Percentiles rank a stretch among this genome's conserved stretches.
phyloP scores from a whole-genome alignment of 208 protist genomes.

The Leishmania major region DNA sequence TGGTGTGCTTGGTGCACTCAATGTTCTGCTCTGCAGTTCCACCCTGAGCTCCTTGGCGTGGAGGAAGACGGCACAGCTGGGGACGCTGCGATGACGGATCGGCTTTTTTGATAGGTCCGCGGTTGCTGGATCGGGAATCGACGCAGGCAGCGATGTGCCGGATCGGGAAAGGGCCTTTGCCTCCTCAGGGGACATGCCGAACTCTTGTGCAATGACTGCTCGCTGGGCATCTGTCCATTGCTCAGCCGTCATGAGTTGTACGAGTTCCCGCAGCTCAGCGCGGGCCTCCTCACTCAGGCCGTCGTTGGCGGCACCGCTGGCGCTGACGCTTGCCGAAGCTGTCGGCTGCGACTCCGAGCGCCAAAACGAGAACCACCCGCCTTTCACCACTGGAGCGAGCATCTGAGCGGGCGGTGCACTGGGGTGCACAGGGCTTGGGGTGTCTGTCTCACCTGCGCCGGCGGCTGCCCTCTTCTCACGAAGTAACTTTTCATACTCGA shows the following conservation, averaged over 20 bases:
- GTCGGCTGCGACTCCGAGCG: slow-evolving; percentile 4
- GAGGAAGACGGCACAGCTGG: slow-evolving; percentile 17
- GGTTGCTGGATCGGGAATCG: not conserved
- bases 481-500: slow-evolving; percentile 39
- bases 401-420: not conserved
- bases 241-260: slow-evolving; percentile 59
- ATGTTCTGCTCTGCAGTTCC: slow-evolving; percentile 21
- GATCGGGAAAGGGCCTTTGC: slow-evolving; percentile 30
- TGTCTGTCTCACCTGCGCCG: not conserved
- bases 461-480: slow-evolving; percentile 15
- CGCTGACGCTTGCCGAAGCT: slow-evolving; percentile 2
- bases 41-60: slow-evolving; percentile 19
- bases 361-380: slow-evolving; percentile 32
- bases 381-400: not conserved
- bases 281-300: slow-evolving; percentile 35
- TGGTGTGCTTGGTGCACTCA: not conserved
- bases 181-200: slow-evolving; percentile 60
- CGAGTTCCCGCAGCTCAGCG: slow-evolving; percentile 53
- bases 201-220: slow-evolving; percentile 64
- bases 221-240: slow-evolving; percentile 68
- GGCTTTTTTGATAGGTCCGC: not conserved
- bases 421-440: not conserved
- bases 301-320: slow-evolving; percentile 1
- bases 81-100: not conserved
- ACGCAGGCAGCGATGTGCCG: not conserved